These are phyloP conservation scores for Trapa incisa DNA, from an alignment of 345 rosid species.

Conservation along the genomic window DNA sequence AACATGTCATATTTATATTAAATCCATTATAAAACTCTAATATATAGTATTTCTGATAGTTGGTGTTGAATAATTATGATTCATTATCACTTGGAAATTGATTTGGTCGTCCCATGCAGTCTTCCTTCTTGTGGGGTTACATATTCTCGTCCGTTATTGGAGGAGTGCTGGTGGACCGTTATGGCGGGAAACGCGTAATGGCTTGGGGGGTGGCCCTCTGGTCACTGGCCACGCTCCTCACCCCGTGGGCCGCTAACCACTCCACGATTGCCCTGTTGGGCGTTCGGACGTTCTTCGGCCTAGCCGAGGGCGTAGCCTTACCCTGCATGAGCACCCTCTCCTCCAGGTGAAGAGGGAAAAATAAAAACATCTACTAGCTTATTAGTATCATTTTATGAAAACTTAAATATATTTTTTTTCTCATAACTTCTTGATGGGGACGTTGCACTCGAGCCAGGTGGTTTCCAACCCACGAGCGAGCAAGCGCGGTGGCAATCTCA, in stretches of 20 bases:
- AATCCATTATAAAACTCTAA: no score
- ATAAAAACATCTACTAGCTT: no score
- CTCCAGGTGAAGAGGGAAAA: constrained; percentile 29
- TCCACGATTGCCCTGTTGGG: constrained; percentile 59
- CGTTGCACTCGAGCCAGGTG: constrained; percentile 28
- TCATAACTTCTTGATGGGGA: not conserved
- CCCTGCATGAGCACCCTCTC: constrained; percentile 79
- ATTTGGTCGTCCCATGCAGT: constrained; percentile 24
- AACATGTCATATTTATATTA: no score
- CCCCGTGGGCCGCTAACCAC: constrained; percentile 88
- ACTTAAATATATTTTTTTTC: not conserved
- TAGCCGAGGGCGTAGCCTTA: constrained; percentile 87
- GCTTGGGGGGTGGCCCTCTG: constrained; percentile 82
- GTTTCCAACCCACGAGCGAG: constrained; percentile 75
- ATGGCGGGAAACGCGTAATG: constrained; percentile 77
- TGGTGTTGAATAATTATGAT: no score
- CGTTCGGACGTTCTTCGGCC: constrained; percentile 72
- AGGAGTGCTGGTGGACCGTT: constrained; percentile 75
- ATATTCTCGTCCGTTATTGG: constrained; percentile 77
- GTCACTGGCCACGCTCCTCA: constrained; percentile 83
- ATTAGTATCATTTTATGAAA: no score
- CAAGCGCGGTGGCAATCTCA: constrained; percentile 79
- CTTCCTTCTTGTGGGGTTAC: constrained; percentile 96
- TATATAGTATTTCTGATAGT: no score
- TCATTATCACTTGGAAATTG: not conserved